These are phyloP conservation scores for Emergomyces pasteurianus DNA, from an alignment of 2,329 filamentous ascomycete species.

Conservation along the genomic window DNA sequence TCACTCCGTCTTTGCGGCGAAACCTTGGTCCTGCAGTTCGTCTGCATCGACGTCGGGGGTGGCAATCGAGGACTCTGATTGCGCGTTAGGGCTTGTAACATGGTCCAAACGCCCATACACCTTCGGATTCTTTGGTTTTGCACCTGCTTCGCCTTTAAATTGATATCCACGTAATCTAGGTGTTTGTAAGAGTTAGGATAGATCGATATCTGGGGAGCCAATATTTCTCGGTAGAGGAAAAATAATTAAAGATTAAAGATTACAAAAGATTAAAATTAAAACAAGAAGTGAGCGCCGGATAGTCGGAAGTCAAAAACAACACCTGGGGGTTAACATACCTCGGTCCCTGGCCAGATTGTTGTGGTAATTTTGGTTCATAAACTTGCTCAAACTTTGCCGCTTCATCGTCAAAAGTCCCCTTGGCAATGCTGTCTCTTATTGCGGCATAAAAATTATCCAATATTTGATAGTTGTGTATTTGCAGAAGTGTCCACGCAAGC, in stretches of 20 bases:
- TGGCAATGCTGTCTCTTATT: slow-evolving; percentile 53
- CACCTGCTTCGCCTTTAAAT: slow-evolving; percentile 56
- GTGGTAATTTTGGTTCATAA: slow-evolving; percentile 63
- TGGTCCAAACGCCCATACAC: slow-evolving; percentile 52
- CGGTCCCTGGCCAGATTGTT: slow-evolving; percentile 64
- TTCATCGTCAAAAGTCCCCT: slow-evolving; percentile 44
- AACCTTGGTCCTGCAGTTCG: slow-evolving; percentile 45
- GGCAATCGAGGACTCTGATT: slow-evolving; percentile 39
- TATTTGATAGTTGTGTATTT: slow-evolving; percentile 77
- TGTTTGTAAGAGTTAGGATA: background rate
- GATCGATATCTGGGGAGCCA: background rate
- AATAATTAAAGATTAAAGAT: background rate
- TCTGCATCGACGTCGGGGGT: slow-evolving; percentile 37
- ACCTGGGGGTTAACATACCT: slow-evolving; percentile 36
- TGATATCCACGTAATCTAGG: slow-evolving; percentile 63
- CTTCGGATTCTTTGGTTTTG: slow-evolving; percentile 53
- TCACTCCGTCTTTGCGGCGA: slow-evolving; percentile 35
- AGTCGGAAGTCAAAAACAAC: background rate
- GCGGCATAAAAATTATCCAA: slow-evolving; percentile 61
- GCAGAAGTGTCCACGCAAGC: slow-evolving; percentile 86
- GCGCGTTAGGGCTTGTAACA: slow-evolving; percentile 34
- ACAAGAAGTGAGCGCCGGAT: background rate
- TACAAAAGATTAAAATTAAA: background rate
- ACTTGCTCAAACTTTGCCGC: slow-evolving; percentile 46
- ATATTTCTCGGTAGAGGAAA: background rate